phyloP scores from a whole-genome alignment of 257 asterid species.

The Nicotiana noctiflora region DNA sequence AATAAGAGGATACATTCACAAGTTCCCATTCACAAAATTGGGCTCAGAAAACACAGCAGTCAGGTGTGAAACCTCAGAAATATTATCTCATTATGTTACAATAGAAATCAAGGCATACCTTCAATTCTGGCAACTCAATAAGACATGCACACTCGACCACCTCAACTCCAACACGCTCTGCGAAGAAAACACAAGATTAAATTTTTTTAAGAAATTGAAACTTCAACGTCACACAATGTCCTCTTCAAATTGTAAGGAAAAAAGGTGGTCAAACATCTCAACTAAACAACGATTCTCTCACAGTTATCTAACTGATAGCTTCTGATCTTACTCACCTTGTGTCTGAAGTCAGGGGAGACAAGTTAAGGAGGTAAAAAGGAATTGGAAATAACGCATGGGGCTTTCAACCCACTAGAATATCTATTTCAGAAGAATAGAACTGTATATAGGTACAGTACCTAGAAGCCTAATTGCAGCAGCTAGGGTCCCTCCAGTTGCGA shows the following conservation, averaged over 20 bases:
- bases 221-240: not conserved
- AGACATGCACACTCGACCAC: slow-evolving; percentile 90
- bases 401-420: not conserved
- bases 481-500: slow-evolving; percentile 96
- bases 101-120: slow-evolving; percentile 42
- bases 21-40: not conserved
- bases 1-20: not conserved
- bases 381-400: not conserved
- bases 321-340: not conserved
- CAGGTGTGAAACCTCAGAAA: not conserved
- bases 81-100: not conserved
- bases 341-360: not conserved
- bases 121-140: slow-evolving; percentile 73
- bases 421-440: not conserved
- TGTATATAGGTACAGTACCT: slow-evolving; percentile 33
- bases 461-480: slow-evolving; percentile 80
- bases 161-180: slow-evolving; percentile 78
- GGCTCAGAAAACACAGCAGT: not conserved
- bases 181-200: slow-evolving; percentile 16
- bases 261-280: not conserved
- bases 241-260: not conserved
- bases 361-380: not conserved
- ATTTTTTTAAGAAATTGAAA: not conserved
- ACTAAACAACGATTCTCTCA: not conserved
- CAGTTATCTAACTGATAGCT: not conserved